A percentile compares a stretch with the other conserved stretches of the same genome.
These are phyloP conservation scores for Ganoderma meredithae DNA, from an alignment of 1,284 basidiomycete species.

Conservation along the genomic window DNA sequence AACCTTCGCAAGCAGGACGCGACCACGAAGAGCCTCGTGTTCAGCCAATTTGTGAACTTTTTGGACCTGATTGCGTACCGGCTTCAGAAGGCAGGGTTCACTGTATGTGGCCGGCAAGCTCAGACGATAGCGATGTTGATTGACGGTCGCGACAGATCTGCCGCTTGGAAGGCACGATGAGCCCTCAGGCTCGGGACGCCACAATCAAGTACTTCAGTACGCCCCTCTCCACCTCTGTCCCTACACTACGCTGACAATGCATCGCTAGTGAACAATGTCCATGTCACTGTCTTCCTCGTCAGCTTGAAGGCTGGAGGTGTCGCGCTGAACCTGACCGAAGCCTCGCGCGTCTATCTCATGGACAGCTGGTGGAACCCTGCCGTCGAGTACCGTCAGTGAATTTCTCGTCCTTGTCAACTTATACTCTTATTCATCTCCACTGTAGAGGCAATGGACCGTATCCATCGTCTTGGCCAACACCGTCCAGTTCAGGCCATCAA, in stretches of 20 bases:
- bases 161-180: constrained; percentile 96
- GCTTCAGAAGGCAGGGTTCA: constrained; percentile 91
- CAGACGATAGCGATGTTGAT: background rate
- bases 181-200: constrained; percentile 92
- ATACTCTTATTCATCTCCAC: background rate
- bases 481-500: constrained; percentile 94
- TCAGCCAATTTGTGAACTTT: constrained; percentile 93
- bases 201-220: constrained; percentile 95
- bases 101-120: constrained; percentile 52
- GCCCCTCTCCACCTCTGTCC: constrained; percentile 37
- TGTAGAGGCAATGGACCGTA: constrained; percentile 96
- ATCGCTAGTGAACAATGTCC: constrained; percentile 95
- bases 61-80: constrained; percentile 93
- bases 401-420: constrained; percentile 15
- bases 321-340: constrained; percentile 92
- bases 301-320: constrained; percentile 97
- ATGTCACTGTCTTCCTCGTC: constrained; percentile 97
- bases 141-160: constrained; percentile 71
- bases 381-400: constrained; percentile 46
- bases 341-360: constrained; percentile 92
- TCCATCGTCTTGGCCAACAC: constrained; percentile 91
- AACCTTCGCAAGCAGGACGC: constrained; percentile 86
- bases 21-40: constrained; percentile 97
- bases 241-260: too few relatives aligned
- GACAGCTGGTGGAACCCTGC: constrained; percentile 95